Base-by-base conservation (phyloP, 805 yeast species). In the Pachysolen tannophilus region DNA sequence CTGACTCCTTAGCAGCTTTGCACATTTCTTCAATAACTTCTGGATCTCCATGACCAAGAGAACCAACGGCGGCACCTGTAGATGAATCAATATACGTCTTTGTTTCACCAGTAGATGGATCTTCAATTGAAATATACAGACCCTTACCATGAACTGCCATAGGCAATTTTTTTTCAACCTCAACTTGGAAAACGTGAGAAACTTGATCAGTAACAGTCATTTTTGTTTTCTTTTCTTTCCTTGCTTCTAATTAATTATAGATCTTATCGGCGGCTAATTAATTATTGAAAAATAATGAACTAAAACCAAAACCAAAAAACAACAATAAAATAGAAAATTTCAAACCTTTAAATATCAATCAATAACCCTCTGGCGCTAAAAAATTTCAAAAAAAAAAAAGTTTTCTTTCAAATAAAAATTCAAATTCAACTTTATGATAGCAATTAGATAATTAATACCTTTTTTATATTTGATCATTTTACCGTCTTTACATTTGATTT, bases 111-210 rank as follows among this genome's bases (percentile, higher is more conserved):
- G 67, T 54, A 8, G 40, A 45, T 20, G 65, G 60, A 43, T 64
- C 65, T 34, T 47, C 55, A 18, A 61, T 52, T 5, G 55, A 51
- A 42, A 67, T 48, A 40, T 49, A 49, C 32, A 50, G 39, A 19
- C 72, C 72, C 20, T 55, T 47, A 31, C 73, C 72, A 14, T 52
- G 56, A 29, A 63, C 58, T 35, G 65, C 66, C 38, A 55, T 56
- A 5, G 66, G 62, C 28, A 60, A 56, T 34, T 49, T 52, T 42
- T 61, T 53, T 41, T 51, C 49, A 33, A 69, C 52, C 35, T 58
- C 49, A 26, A 58, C 65, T 49, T 67, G 73, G 54, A 69, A 68
- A 26, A 65, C 58, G 46, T 61, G 52, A 8, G 72, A 64, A 18
- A 46, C 45, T 32, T 43, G 36, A 17, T 42, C 40, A 28, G 53